Evolutionary conservation across 805 yeast species (phyloP).

Genomic region (Yarrowia bubula): DNA sequence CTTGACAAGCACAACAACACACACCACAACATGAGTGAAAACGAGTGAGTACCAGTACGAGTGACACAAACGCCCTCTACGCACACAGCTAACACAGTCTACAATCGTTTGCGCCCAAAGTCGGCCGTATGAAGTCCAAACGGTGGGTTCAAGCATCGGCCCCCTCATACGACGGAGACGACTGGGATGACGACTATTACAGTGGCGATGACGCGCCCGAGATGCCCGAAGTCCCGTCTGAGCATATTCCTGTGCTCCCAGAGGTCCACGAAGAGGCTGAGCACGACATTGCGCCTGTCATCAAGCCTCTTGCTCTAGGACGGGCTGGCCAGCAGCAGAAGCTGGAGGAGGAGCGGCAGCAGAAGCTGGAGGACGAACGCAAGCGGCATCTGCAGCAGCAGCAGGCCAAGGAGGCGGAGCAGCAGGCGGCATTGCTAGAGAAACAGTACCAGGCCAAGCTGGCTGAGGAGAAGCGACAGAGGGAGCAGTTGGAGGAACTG

Average conservation of each 20-base stretch:
- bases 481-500: conserved; percentile 15
- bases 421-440: background rate
- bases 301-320: conserved; percentile 23
- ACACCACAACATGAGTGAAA: conserved; percentile 5
- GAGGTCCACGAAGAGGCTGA: conserved; percentile 1
- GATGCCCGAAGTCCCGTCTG: conserved; percentile 33
- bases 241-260: conserved; percentile 26
- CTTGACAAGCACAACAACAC: background rate
- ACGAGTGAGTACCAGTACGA: background rate
- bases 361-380: conserved; percentile 13
- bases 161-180: conserved; percentile 42
- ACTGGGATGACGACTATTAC: conserved; percentile 35
- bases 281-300: background rate
- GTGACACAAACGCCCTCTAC: background rate
- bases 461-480: background rate
- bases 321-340: conserved; percentile 11
- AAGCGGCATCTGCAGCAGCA: background rate
- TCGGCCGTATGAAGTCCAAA: conserved; percentile 38
- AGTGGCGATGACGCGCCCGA: conserved; percentile 32
- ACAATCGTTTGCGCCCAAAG: conserved; percentile 34
- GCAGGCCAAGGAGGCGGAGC: background rate
- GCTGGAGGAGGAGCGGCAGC: conserved; percentile 26
- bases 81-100: conserved; percentile 26
- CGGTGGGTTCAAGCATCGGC: conserved; percentile 41
- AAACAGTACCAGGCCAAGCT: background rate